Evolutionary conservation across 164 flowering plant genomes (phyloP).

Genomic region (Umbellularia californica): DNA sequence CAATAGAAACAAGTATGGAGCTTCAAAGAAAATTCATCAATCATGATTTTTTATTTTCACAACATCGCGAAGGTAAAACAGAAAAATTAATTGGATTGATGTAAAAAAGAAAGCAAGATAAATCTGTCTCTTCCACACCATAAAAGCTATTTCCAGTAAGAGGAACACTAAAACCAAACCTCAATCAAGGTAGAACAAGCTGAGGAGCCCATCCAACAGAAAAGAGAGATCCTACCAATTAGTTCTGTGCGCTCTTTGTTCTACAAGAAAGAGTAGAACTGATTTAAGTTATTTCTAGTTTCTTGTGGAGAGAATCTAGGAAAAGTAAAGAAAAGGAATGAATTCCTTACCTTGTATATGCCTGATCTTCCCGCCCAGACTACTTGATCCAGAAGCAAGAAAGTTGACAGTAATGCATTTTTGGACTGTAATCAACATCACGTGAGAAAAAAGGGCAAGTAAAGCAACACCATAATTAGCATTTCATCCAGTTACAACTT

Average conservation of each 20-base stretch:
- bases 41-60: no score
- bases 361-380: constrained; percentile 96
- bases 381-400: constrained; percentile 95
- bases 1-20: no score
- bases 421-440: constrained; percentile 59
- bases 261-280: constrained; percentile 24
- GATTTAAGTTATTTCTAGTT: neutral
- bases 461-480: neutral
- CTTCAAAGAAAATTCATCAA: no score
- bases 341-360: constrained; percentile 57
- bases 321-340: neutral
- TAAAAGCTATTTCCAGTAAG: neutral
- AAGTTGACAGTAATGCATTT: constrained; percentile 87
- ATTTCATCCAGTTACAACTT: neutral
- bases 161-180: constrained; percentile 34
- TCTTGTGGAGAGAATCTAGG: neutral
- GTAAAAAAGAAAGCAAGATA: neutral
- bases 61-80: no score
- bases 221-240: constrained; percentile 85
- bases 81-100: neutral
- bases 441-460: neutral
- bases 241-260: constrained; percentile 89
- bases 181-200: constrained; percentile 72
- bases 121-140: neutral
- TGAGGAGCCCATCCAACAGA: constrained; percentile 95